Evolutionary conservation across 176 grass and related monocot genomes (phyloP), one percentile per base, ranked within the genome.

Genomic region (Saccharum spontaneum): DNA sequence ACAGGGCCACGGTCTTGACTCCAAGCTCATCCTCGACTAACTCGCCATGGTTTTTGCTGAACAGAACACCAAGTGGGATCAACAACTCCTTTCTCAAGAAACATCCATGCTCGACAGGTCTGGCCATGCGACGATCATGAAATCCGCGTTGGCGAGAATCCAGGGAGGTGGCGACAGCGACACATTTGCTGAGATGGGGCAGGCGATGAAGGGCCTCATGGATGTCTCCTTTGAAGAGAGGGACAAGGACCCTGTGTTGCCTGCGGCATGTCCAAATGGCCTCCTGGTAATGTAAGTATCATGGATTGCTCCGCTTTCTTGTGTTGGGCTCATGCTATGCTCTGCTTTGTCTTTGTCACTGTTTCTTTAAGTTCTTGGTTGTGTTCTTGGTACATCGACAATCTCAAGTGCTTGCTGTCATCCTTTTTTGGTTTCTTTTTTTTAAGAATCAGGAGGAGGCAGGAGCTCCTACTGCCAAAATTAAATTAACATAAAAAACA

Each of bases 121-220:
- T 43, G 76, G 1, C 20, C 43, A 16, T 63, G 76, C 37, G 22
- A 14, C n/a, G 4, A 18, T n/a, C 22, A 78, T 63, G 55, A 44
- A 63, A 26, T 10, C 36, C 13, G 22, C 57, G 1, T 3, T 78
- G 37, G 37, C 11, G 14, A 78, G 76, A 61, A 78, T 78, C 12
- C 76, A 63, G 18, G n/a, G 36, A 8, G 76, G 37, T 8, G 7
- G 63, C 16, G 37, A 3, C 23, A 46, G 55, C 22, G 22, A 26
- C n/a, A 37, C 38, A n/a, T 63, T 78, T 11, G 14, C 7, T 28
- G 57, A 78, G 55, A 78, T 78, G 37, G 76, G 63, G 76, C 55
- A 43, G n/a, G 55, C n/a, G 22, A 63, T 67, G 62, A 67, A 46
- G 78, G 62, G 78, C 55, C 76, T 78, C 55, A 28, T 78, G 55